phyloP scores from a whole-genome alignment of 208 protist species.

The Leishmania tropica region DNA sequence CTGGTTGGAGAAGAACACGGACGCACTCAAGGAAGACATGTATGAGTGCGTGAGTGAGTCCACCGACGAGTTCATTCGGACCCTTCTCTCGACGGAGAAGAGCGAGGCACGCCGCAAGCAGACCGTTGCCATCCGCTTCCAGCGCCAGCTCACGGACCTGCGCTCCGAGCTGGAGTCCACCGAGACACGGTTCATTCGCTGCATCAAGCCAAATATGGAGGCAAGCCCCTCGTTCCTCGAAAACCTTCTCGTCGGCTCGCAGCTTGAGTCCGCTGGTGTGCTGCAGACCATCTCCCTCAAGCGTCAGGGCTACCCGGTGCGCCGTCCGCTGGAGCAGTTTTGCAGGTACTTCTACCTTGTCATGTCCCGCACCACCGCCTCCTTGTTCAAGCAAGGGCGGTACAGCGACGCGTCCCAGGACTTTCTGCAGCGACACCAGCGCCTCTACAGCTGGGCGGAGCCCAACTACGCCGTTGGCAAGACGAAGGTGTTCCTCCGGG shows the following conservation, averaged over 20 bases:
- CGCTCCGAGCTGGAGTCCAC: slow-evolving; percentile 83
- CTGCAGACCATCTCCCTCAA: slow-evolving; percentile 92
- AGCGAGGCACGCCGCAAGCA: slow-evolving; percentile 55
- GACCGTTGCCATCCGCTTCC: slow-evolving; percentile 85
- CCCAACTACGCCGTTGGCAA: slow-evolving; percentile 85
- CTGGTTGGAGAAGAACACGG: slow-evolving; percentile 94
- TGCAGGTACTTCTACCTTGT: slow-evolving; percentile 85
- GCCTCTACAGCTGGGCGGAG: slow-evolving; percentile 56
- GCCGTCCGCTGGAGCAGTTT: slow-evolving; percentile 77
- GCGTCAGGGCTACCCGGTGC: slow-evolving; percentile 89
- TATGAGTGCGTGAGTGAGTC: slow-evolving; percentile 55
- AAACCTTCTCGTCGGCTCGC: slow-evolving; percentile 78
- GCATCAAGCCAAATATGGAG: slow-evolving; percentile 93
- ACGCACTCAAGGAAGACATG: slow-evolving; percentile 87
- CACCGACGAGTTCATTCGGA: slow-evolving; percentile 58
- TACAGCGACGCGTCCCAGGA: slow-evolving; percentile 49
- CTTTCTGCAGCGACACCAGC: slow-evolving; percentile 65
- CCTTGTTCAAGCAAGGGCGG: slow-evolving; percentile 40
- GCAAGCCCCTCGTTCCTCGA: slow-evolving; percentile 66
- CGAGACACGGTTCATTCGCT: slow-evolving; percentile 94
- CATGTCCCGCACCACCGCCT: slow-evolving; percentile 40
- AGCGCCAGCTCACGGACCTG: slow-evolving; percentile 75
- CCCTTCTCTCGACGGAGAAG: slow-evolving; percentile 58
- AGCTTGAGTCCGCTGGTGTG: slow-evolving; percentile 92
- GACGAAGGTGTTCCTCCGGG: slow-evolving; percentile 90